Evolutionary conservation across 345 rosid genomes (phyloP), one percentile per base, ranked within the genome.

Genomic region (Conringia planisiliqua): DNA sequence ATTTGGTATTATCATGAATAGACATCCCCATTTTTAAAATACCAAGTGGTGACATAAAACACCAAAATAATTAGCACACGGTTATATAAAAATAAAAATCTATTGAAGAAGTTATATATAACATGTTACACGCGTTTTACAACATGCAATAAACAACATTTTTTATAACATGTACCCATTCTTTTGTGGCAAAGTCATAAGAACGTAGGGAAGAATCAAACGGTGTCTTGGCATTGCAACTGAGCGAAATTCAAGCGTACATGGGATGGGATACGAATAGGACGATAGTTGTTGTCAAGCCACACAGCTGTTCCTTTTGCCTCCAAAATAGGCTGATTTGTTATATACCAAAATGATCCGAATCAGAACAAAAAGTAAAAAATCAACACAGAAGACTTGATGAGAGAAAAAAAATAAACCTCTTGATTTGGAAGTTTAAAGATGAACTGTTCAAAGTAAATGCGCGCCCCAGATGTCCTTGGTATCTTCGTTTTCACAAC

Each of bases 261-360:
- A 55, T 82, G 87, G 13, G 86, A 48, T 26, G 96, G 95, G 39
- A 92, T 73, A 32, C 93, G 91, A 47, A 75, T 78, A 36, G 91
- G 94, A 54, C 82, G 87, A 54, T 92, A 86, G 35, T 86, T 86
- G 76, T 82, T 84, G 80, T 90, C 89, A 18, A 92, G 92, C 95
- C 94, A 90, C 55, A 88, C 91, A 24, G 74, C 91, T 0, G 85
- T 82, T 35, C 81, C 94, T 86, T 85, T 90, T 44, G 92, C 96
- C 77, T 88, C 87, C 79, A 92, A 71, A 55, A 88, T 72, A 64
- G 86, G 88, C 90, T 92, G 89, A 60, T 20, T 43, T 46, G 10
- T 14, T 9, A 22, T 14, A 48, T 22, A 67, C 5, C 36, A 58
- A 72, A 36, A 30, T 3, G 6, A 22, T 62, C 39, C 5, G 1